Evolutionary conservation across 176 grass and related monocot genomes (phyloP).

Genomic region (Aegilops tauschii): DNA sequence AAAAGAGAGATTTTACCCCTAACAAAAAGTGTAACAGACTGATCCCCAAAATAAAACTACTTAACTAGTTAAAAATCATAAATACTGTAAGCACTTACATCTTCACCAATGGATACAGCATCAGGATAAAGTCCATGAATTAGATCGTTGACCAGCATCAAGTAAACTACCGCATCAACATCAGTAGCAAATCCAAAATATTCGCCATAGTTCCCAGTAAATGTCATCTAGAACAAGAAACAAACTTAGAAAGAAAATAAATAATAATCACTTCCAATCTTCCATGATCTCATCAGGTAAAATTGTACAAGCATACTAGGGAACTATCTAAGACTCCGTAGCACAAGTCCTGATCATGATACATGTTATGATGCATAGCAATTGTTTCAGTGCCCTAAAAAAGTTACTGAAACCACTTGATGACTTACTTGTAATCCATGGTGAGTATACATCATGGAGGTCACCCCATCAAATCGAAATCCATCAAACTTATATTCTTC

Average conservation of each 20-base stretch:
- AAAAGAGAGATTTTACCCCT: neutral
- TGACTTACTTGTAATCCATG: conserved; percentile 82
- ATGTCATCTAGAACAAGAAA: conserved; percentile 53
- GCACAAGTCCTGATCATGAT: neutral
- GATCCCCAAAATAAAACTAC: neutral
- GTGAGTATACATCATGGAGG: conserved; percentile 99
- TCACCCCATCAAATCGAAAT: conserved; percentile 95
- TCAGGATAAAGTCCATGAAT: conserved; percentile 88
- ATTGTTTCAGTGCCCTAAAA: neutral
- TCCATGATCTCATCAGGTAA: neutral
- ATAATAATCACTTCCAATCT: neutral
- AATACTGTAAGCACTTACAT: conserved; percentile 56
- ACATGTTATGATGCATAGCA: neutral
- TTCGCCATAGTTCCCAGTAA: conserved; percentile 94
- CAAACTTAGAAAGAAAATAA: conserved; percentile 13
- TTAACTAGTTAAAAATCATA: neutral
- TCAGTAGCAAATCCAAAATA: conserved; percentile 97
- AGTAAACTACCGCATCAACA: conserved; percentile 89
- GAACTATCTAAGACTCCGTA: neutral
- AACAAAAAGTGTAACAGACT: neutral
- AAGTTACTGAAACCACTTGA: conserved; percentile 17
- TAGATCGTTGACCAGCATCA: conserved; percentile 96
- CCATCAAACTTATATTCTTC: conserved; percentile 98
- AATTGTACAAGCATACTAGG: neutral
- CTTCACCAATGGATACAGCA: conserved; percentile 85